Base-by-base conservation (phyloP, 192 early-diverging fungal species). In the Coemansia sp. region DNA sequence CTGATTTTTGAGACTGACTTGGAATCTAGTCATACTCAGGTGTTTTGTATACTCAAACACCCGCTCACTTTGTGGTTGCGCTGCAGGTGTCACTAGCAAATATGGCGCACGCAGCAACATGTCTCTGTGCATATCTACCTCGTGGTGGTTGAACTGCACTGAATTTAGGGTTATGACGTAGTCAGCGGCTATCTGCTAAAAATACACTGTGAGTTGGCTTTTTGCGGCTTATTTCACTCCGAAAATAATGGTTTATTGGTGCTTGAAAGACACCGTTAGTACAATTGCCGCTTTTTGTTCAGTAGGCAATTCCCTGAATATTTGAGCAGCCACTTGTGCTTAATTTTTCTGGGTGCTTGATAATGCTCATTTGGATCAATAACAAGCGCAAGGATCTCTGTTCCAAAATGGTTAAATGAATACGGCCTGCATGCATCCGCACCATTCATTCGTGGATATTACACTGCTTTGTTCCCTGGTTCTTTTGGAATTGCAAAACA, bases 341-440 rank as follows among this genome's bases (percentile, higher is more conserved):
- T 49, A 19, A 19, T 19, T 19, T 17, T 49, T n/a, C n/a, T 49
- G 15, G 47, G 47, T 49, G 47, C 47, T 49, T n/a, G 17, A 21
- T 49, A 49, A 49, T 49, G 47, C 47, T 6, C 15, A 3, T 3
- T 43, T 43, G 41, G 14, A 11, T n/a, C 41, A 43, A 14, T n/a
- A n/a, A 43, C 41, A 43, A 43, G 41, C 15, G 14, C 41, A 43
- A 15, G 41, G 14, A 43, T 4, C 41, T 43, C 41, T 43, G 41
- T 43, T 49, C 47, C 47, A 49, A 49, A 49, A 49, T 19, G 47
- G 47, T 19, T 49, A 49, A 49, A 49, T 49, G 47, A 49, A 49
- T 49, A 45, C n/a, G 47, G 12, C 47, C 47, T 49, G 47, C 47
- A 49, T 49, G 47, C 17, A 49, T 17, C 17, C 47, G 19, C n/a